Base-by-base conservation (phyloP, 2,329 filamentous ascomycete genomes). In the Herpotrichia juniperi region DNA sequence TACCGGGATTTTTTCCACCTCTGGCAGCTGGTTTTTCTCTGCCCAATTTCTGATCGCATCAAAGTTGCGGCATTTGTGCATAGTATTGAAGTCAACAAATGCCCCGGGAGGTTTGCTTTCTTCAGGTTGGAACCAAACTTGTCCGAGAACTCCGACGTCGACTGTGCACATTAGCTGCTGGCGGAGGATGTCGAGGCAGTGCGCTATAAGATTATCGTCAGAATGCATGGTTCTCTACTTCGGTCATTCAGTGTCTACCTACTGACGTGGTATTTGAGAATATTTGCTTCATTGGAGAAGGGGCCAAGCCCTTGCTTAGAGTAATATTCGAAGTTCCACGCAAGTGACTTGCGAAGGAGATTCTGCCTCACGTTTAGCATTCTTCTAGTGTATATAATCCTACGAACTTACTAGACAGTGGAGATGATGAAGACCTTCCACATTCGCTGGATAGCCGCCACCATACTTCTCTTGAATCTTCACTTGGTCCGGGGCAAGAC, bases 91-190 rank as follows among this genome's bases (percentile, higher is more conserved):
- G 63, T 87, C 83, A 1, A 84, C 82, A 55, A 84, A 87, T 0
- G 83, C 78, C 37, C 74, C 69, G 0, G 83, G 76, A 0, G 79
- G 77, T 21, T 9, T 19, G 8, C 75, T 67, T 1, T 74, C 60
- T 1, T 83, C 78, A 24, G 71, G 68, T 42, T 83, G 74, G 10
- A 79, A 79, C 84, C 85, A 87, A 1, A 87, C 79, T 59, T 87
- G 83, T 7, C 84, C 84, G 0, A 87, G 73, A 0, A 87, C 78
- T 1, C 79, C 83, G 1, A 82, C 79, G 57, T 87, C 85, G 31
- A 82, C 74, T 22, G 80, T 83, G 66, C 85, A 87, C 82, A 87
- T 87, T 21, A 87, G 74, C 16, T 85, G 81, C 61, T 87, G 85
- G 1, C 84, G 82, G 37, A 87, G 57, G 4, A 82, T 83, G 53